Evolutionary conservation across 2,329 filamentous ascomycete species (phyloP).

Genomic region (Huntiella savannae): DNA sequence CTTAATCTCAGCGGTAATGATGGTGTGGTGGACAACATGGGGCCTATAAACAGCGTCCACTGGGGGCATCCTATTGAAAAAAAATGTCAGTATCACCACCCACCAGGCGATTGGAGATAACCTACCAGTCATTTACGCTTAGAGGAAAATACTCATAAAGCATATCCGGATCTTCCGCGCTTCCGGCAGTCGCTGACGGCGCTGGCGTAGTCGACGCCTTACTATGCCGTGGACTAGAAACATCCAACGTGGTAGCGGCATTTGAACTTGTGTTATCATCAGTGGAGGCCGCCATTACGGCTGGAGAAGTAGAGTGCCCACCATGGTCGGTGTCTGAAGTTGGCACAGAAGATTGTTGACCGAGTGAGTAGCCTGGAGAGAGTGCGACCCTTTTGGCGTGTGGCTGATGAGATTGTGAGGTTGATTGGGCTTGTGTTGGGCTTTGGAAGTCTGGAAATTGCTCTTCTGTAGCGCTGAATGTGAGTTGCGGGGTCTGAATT

Average conservation of each 20-base stretch:
- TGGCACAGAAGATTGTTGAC: constrained; percentile 16
- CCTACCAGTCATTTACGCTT: constrained; percentile 67
- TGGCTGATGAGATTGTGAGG: background rate
- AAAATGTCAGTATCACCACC: too few species aligned
- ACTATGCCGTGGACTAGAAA: constrained; percentile 31
- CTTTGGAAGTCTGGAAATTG: too few species aligned
- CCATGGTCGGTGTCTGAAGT: background rate
- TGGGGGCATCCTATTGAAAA: constrained; percentile 47
- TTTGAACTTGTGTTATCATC: constrained; percentile 41
- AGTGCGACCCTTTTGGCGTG: constrained; percentile 15
- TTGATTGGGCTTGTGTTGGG: too few species aligned
- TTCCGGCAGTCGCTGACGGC: constrained; percentile 7
- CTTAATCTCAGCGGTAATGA: constrained; percentile 49
- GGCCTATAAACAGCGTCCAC: constrained; percentile 81
- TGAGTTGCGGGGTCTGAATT: too few species aligned
- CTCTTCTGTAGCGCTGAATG: too few species aligned
- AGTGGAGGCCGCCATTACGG: constrained; percentile 20
- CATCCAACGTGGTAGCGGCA: constrained; percentile 26
- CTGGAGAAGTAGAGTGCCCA: too few species aligned
- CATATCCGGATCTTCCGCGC: constrained; percentile 57
- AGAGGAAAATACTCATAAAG: constrained; percentile 92
- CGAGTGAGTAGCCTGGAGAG: constrained; percentile 32
- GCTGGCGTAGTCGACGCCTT: constrained; percentile 19
- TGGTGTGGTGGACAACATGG: constrained; percentile 82
- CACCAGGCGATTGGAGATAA: constrained; percentile 2